A percentile compares a stretch with the other conserved stretches of the same genome.
Conservation (phyloP, 495 filamentous ascomycete species). For the Saxispiralis lemnorum region DNA sequence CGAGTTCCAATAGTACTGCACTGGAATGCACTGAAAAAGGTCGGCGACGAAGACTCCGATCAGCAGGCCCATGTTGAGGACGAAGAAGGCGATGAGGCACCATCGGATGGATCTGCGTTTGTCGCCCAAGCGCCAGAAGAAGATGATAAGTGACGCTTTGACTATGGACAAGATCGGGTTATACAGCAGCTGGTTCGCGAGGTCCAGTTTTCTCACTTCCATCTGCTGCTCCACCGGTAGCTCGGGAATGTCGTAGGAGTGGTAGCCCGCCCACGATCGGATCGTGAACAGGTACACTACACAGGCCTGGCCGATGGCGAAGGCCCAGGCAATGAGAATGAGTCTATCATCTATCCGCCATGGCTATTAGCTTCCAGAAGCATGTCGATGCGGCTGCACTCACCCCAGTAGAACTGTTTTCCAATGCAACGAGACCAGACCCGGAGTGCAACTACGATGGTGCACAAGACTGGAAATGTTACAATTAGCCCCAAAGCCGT, state of each 20-base stretch:
- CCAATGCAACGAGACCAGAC: background rate
- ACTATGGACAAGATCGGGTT: slow-evolving; percentile 44
- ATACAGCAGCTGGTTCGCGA: slow-evolving; percentile 43
- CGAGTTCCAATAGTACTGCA: slow-evolving; percentile 20
- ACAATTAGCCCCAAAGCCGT: background rate
- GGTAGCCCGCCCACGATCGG: slow-evolving; percentile 7
- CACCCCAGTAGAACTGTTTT: background rate
- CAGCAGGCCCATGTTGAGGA: slow-evolving; percentile 34
- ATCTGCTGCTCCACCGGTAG: slow-evolving; percentile 7
- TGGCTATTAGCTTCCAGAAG: background rate
- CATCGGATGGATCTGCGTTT: slow-evolving; percentile 22
- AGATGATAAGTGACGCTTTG: slow-evolving; percentile 37
- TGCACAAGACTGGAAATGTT: background rate
- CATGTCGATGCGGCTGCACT: background rate
- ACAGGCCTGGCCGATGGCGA: background rate
- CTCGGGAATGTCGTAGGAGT: slow-evolving; percentile 9
- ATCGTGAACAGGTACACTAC: background rate
- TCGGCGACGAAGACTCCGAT: slow-evolving; percentile 37
- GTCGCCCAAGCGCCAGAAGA: slow-evolving; percentile 32
- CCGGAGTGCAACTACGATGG: background rate
- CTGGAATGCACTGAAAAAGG: slow-evolving; percentile 38
- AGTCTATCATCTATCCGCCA: background rate
- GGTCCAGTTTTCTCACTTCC: slow-evolving; percentile 19
- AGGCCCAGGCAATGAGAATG: background rate
- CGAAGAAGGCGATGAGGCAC: slow-evolving; percentile 28